phyloP scores from a whole-genome alignment of 2,329 filamentous ascomycete species.

The Aspergillus awamori region DNA sequence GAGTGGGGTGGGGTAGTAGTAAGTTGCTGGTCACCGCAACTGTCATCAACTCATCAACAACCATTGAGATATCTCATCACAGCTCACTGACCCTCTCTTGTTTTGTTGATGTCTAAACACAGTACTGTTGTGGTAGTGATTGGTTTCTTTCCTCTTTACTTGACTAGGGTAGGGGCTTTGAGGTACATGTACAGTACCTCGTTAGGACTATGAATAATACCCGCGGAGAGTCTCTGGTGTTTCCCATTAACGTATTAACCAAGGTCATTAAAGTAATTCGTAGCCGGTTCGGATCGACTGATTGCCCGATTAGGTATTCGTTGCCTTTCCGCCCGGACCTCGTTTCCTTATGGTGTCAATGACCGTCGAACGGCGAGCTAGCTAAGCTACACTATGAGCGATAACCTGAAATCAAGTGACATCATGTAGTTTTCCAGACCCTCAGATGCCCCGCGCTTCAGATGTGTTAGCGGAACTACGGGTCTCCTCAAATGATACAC shows the following conservation, averaged over 20 bases:
- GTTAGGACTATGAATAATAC: neutral
- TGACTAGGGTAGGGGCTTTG: no score
- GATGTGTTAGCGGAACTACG: neutral
- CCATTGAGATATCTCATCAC: neutral
- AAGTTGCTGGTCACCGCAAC: constrained; percentile 12
- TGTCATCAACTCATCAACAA: constrained; percentile 3
- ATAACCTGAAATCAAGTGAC: constrained; percentile 1
- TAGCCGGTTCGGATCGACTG: neutral
- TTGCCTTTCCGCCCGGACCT: neutral
- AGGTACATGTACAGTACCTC: no score
- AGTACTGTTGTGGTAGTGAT: neutral
- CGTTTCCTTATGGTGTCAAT: neutral
- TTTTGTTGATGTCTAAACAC: neutral
- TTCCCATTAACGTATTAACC: neutral
- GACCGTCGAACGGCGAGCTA: neutral
- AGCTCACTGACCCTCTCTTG: neutral
- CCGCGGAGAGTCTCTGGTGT: neutral
- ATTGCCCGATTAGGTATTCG: neutral
- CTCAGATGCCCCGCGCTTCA: neutral
- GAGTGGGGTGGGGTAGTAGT: constrained; percentile 6
- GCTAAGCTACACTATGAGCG: neutral
- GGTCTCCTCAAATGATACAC: constrained; percentile 8
- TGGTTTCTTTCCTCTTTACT: no score
- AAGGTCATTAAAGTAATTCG: neutral
- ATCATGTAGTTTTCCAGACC: neutral